Evolutionary conservation across 2,329 filamentous ascomycete species (phyloP).

Genomic region (Bipolaris bicolor): DNA sequence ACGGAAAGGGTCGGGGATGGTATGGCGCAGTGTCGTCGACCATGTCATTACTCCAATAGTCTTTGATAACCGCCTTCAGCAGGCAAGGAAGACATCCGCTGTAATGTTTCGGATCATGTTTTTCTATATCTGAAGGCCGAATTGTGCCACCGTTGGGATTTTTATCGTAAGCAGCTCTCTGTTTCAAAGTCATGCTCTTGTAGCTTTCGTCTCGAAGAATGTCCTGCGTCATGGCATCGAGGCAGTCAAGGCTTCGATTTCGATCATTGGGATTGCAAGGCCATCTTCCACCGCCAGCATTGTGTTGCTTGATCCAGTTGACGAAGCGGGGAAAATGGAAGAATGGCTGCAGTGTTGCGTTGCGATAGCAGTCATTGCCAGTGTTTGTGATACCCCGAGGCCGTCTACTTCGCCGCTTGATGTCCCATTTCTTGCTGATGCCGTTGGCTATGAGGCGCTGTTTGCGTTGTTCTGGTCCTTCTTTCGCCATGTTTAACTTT

Average conservation of each 20-base stretch:
- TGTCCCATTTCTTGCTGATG: not conserved
- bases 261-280: slow-evolving; percentile 1
- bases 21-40: not conserved
- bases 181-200: not conserved
- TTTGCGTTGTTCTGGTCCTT: too few species aligned
- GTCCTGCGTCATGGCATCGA: not conserved
- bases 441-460: too few species aligned
- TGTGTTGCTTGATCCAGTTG: slow-evolving; percentile 14
- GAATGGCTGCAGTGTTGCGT: slow-evolving; percentile 10
- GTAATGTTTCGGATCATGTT: not conserved
- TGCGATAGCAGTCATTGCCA: slow-evolving; percentile 8
- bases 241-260: not conserved
- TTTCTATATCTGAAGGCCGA: not conserved
- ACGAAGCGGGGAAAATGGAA: slow-evolving; percentile 14
- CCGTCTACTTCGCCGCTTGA: not conserved
- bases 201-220: not conserved
- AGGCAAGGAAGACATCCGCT: slow-evolving; percentile 14
- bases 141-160: not conserved
- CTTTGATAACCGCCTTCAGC: slow-evolving; percentile 5
- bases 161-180: too few species aligned
- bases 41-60: slow-evolving; percentile 6
- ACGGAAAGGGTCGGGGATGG: not conserved
- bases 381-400: slow-evolving; percentile 7
- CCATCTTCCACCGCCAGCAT: slow-evolving; percentile 1
- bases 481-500: too few species aligned